phyloP scores from a whole-genome alignment of 108 stramenopile species.

The Nitzschia palea region DNA sequence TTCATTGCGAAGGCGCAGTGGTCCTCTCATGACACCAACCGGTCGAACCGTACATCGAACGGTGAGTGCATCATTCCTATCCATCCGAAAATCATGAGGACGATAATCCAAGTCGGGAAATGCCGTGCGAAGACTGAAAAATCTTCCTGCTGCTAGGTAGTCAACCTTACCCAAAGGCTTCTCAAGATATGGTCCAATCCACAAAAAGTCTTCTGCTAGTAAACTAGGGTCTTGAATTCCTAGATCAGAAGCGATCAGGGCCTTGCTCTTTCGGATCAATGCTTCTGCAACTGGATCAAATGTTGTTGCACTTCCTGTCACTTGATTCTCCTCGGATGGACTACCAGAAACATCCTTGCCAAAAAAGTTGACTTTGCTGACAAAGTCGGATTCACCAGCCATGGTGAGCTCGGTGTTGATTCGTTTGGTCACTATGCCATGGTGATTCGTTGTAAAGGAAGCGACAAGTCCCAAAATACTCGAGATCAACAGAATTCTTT shows the following conservation, averaged over 20 bases:
- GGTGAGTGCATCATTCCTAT: neutral
- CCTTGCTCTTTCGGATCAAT: neutral
- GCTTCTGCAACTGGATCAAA: neutral
- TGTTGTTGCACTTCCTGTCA: too few species aligned
- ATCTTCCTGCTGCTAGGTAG: conserved; percentile 2
- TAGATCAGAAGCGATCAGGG: conserved; percentile 18
- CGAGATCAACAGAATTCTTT: neutral
- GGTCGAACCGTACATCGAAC: neutral
- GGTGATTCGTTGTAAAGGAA: neutral
- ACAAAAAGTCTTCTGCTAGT: neutral
- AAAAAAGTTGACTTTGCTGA: neutral
- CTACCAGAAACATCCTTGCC: neutral
- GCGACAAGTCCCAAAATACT: neutral
- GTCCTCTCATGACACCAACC: neutral
- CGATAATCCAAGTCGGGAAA: conserved; percentile 4
- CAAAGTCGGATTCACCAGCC: neutral
- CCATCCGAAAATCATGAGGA: conserved; percentile 2
- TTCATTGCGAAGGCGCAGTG: neutral
- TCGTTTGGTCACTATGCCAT: neutral
- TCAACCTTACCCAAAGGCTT: neutral
- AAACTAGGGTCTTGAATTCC: neutral
- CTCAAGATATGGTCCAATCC: neutral
- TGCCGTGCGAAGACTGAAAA: conserved; percentile 5
- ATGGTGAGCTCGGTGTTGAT: neutral
- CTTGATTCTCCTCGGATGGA: neutral